These are phyloP conservation scores for Torrubiella hemipterigena DNA, from an alignment of 2,329 filamentous ascomycete genomes.

Conservation along the genomic window DNA sequence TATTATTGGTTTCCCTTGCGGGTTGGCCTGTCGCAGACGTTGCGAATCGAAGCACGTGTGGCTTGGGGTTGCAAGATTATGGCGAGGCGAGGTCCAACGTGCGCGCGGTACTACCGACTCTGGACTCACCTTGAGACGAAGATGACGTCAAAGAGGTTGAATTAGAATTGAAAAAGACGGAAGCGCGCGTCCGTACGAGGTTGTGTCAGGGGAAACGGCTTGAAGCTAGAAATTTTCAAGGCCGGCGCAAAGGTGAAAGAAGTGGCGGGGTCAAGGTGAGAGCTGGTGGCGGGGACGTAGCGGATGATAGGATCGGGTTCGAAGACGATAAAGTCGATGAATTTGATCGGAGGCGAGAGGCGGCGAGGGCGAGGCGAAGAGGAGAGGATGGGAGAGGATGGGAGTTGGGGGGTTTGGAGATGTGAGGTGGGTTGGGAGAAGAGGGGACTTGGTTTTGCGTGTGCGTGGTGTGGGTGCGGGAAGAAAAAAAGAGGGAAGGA, in stretches of 20 bases:
- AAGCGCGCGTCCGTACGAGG: no score
- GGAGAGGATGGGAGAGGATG: conserved; percentile 11
- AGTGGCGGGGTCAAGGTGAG: conserved; percentile 13
- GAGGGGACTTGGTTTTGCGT: conserved; percentile 13
- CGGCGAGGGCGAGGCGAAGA: conserved; percentile 5
- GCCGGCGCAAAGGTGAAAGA: conserved; percentile 6
- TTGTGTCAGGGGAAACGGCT: no score
- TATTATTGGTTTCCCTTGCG: conserved; percentile 5
- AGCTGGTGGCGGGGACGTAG: conserved; percentile 9
- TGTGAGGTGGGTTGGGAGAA: conserved; percentile 12
- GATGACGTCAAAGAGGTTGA: no score
- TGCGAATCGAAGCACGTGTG: no score
- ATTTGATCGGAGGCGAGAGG: conserved; percentile 10
- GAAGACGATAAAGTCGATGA: conserved; percentile 8
- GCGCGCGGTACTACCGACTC: no score
- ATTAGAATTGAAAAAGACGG: no score
- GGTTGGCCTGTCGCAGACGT: no score
- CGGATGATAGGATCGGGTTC: conserved; percentile 10
- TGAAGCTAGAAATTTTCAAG: no score
- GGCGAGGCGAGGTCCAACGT: no score
- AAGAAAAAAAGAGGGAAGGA: conserved; percentile 13
- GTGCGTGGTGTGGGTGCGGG: conserved; percentile 12
- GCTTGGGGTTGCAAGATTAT: no score
- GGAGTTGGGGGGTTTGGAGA: conserved; percentile 13
- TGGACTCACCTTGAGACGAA: no score